Evolutionary conservation across 202 grass and related monocot genomes (phyloP), one percentile per base, ranked within the genome.

Genomic region (Schoenoplectus triqueter): DNA sequence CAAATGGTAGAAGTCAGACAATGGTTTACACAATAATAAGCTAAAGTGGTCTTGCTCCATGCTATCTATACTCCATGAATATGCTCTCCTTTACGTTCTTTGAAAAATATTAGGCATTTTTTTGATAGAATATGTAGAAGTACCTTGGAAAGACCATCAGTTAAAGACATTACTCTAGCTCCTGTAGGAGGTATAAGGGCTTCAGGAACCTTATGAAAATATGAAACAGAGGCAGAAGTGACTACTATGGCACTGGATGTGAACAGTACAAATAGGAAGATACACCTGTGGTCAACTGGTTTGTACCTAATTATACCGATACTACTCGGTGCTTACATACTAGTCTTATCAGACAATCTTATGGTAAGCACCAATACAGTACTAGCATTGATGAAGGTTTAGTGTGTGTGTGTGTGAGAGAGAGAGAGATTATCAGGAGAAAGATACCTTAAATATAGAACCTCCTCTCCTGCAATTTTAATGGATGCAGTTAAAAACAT

Each of bases 131-230:
- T 83, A 83, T 49, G 63, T 51, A 31, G 68, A 51, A 52, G 22
- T 90, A 98, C 95, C 95, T 98, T 98, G 70, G 95, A 93, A 86
- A 93, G 93, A 88, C 95, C 95, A 88, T 98, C 93, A 80, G 92
- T 95, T 69, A 98, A 74, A 63, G 95, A 95, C 95, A 95, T 98
- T 73, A 98, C 88, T 73, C 95, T 88, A 50, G 95, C 95, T 48
- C 95, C 95, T 62, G 91, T 87, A 73, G 93, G 95, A 82, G 95
- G 93, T 86, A 98, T 91, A 84, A 98, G 86, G n/a, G 89, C 95
- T 88, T 98, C 95, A 76, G 95, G 95, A 85, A 95, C 92, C 94
- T 97, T 88, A 91, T 87, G 13, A 80, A 84, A 59, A 39, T 88
- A 87, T 55, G 20, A 78, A 78, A 78, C 59, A 42, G 22, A 78